These are phyloP conservation scores for Vigna unguiculata DNA, from an alignment of 306 rosid genomes.

Conservation along the genomic window DNA sequence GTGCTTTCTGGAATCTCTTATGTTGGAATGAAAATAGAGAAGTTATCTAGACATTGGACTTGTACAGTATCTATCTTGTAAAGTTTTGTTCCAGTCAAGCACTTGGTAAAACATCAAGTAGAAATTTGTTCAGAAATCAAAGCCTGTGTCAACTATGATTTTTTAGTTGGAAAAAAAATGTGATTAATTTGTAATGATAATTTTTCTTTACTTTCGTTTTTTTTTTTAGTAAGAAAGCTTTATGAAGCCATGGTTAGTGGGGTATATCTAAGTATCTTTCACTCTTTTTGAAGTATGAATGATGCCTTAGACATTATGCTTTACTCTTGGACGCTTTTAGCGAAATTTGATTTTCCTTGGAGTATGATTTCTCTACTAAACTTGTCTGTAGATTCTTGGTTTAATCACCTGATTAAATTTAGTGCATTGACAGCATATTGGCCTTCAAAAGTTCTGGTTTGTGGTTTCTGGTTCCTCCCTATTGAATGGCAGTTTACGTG, in stretches of 20 bases:
- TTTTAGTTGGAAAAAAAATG: not conserved
- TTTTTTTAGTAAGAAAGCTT: not conserved
- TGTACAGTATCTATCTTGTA: not conserved
- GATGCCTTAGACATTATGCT: not conserved
- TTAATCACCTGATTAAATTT: slow-evolving; percentile 33
- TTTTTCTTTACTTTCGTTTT: not conserved
- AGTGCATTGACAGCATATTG: slow-evolving; percentile 68
- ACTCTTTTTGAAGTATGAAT: not conserved
- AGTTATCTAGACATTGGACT: slow-evolving; percentile 9
- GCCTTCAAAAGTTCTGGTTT: slow-evolving; percentile 70
- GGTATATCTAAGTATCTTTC: not conserved
- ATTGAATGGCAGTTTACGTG: slow-evolving; percentile 85
- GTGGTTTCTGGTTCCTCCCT: slow-evolving; percentile 90
- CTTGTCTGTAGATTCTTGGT: slow-evolving; percentile 14
- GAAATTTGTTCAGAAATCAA: slow-evolving; percentile 1
- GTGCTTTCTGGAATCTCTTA: slow-evolving; percentile 12
- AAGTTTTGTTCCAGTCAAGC: slow-evolving; percentile 13
- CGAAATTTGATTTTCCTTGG: slow-evolving; percentile 5
- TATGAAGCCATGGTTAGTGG: not conserved
- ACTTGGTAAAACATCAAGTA: slow-evolving; percentile 17
- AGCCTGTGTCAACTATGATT: not conserved
- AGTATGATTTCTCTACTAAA: slow-evolving; percentile 22
- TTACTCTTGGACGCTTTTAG: slow-evolving; percentile 7
- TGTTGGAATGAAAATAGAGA: slow-evolving; percentile 19
- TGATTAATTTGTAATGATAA: slow-evolving; percentile 2